phyloP scores from a whole-genome alignment of 441 rosid genomes.

The Capsella rubella region DNA sequence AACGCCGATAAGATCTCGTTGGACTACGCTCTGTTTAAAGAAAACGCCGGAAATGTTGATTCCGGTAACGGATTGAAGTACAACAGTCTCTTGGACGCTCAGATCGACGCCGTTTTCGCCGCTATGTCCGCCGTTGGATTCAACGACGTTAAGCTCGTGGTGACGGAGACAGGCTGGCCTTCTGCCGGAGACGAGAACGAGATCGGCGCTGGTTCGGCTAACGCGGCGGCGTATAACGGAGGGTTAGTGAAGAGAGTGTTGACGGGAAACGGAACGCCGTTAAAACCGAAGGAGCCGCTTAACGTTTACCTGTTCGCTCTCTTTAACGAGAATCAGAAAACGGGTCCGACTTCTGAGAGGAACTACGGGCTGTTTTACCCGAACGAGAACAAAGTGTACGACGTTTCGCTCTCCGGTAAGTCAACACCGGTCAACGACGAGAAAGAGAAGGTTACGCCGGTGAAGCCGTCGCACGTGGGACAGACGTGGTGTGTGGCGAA shows the following conservation, averaged over 20 bases:
- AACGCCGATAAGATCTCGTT: conserved; percentile 69
- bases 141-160: conserved; percentile 55
- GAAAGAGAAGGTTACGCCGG: conserved; percentile 49
- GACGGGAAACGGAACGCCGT: conserved; percentile 64
- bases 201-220: conserved; percentile 54
- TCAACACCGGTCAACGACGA: conserved; percentile 40
- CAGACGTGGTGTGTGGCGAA: conserved; percentile 77
- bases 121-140: conserved; percentile 63
- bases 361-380: conserved; percentile 78
- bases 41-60: conserved; percentile 72
- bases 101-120: conserved; percentile 80
- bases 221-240: conserved; percentile 70
- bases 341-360: conserved; percentile 71
- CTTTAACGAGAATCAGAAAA: conserved; percentile 67
- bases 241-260: conserved; percentile 59
- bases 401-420: conserved; percentile 45
- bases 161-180: conserved; percentile 80
- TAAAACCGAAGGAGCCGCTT: conserved; percentile 56
- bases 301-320: conserved; percentile 66
- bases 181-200: conserved; percentile 64
- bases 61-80: conserved; percentile 80
- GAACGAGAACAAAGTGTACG: conserved; percentile 55
- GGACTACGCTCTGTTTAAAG: conserved; percentile 71
- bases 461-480: conserved; percentile 42
- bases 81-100: conserved; percentile 77